These are phyloP conservation scores for Diplodia mutila DNA, from an alignment of 2,329 filamentous ascomycete species.

Conservation along the genomic window DNA sequence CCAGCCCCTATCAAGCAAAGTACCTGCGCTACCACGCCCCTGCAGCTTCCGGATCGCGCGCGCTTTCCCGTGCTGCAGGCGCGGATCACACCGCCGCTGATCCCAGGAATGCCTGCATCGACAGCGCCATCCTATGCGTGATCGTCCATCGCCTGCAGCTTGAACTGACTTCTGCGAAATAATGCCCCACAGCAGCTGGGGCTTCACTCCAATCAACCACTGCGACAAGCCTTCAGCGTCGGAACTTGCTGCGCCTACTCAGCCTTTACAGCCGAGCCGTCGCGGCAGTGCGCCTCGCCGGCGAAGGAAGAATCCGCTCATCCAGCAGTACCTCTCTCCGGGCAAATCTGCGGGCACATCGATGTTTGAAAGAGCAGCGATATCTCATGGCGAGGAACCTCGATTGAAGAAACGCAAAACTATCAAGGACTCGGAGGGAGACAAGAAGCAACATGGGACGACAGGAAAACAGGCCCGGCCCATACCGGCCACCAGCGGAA, in stretches of 20 bases:
- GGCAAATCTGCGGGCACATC: not conserved
- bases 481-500: not conserved
- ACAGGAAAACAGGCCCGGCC: not conserved
- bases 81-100: conserved; percentile 5
- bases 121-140: not conserved
- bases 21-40: not conserved
- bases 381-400: conserved; percentile 13
- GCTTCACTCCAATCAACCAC: conserved; percentile 18
- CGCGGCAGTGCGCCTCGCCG: not conserved
- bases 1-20: not conserved
- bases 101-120: not conserved
- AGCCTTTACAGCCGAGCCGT: not conserved
- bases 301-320: not conserved
- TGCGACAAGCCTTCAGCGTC: not conserved
- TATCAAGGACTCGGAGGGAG: not conserved
- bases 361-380: conserved; percentile 23
- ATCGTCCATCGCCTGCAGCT: not conserved
- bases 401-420: conserved; percentile 4
- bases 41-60: not conserved
- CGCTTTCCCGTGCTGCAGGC: not conserved
- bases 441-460: not conserved
- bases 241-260: not conserved
- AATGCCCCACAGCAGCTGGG: not conserved
- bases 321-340: conserved; percentile 10
- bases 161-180: too few relatives aligned